These are phyloP conservation scores for Gossypium gossypioides DNA, from an alignment of 441 rosid genomes.

Conservation along the genomic window DNA sequence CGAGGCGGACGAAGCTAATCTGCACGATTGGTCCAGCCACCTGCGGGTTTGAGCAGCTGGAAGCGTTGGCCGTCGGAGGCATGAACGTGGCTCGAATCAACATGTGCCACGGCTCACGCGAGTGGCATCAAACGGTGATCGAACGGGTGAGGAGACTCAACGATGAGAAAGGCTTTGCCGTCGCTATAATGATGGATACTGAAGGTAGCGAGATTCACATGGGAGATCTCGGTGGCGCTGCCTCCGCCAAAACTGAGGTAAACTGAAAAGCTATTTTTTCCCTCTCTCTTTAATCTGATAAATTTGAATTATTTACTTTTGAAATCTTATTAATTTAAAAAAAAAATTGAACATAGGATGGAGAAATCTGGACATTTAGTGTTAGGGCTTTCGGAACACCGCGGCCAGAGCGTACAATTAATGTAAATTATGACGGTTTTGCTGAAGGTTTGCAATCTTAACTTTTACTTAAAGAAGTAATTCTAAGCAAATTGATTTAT, in stretches of 20 bases:
- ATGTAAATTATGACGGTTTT: slow-evolving; percentile 88
- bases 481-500: slow-evolving; percentile 1
- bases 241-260: slow-evolving; percentile 84
- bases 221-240: slow-evolving; percentile 86
- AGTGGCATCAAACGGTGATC: slow-evolving; percentile 78
- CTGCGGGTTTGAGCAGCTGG: slow-evolving; percentile 74
- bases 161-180: slow-evolving; percentile 89
- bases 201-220: slow-evolving; percentile 99
- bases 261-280: background rate
- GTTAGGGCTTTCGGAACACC: slow-evolving; percentile 71
- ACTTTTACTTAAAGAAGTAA: background rate
- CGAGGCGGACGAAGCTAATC: slow-evolving; percentile 83
- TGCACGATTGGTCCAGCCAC: slow-evolving; percentile 94
- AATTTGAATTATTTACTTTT: background rate
- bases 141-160: slow-evolving; percentile 70
- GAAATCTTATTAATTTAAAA: no score
- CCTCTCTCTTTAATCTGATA: no score
- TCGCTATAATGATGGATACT: slow-evolving; percentile 97
- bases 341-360: slow-evolving; percentile 44
- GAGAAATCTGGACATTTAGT: slow-evolving; percentile 91
- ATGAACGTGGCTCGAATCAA: slow-evolving; percentile 93
- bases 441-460: slow-evolving; percentile 54
- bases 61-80: slow-evolving; percentile 84
- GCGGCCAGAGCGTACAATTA: slow-evolving; percentile 66
- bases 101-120: slow-evolving; percentile 91